Conservation (phyloP, 805 yeast genomes). For the Metschnikowia shivogae region DNA sequence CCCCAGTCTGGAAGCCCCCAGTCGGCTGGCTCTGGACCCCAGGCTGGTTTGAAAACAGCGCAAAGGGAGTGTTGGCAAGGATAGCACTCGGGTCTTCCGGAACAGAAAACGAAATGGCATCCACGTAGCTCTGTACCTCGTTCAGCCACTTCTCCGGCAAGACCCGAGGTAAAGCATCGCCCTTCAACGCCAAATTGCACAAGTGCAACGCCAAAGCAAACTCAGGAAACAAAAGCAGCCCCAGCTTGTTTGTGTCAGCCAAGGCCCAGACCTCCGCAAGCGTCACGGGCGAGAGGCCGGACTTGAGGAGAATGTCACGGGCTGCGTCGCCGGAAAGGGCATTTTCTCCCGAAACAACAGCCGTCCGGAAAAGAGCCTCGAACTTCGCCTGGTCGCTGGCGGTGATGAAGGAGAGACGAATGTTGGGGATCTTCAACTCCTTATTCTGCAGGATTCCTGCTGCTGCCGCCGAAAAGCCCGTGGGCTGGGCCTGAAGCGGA, state of each 20-base stretch:
- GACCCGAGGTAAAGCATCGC: slow-evolving; percentile 69
- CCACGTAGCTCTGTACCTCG: slow-evolving; percentile 87
- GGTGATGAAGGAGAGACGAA: slow-evolving; percentile 79
- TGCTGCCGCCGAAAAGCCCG: slow-evolving; percentile 41
- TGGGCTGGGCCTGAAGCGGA: slow-evolving; percentile 39
- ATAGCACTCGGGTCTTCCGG: slow-evolving; percentile 51
- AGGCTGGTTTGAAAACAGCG: slow-evolving; percentile 20
- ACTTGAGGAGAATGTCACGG: slow-evolving; percentile 71
- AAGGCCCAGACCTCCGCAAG: slow-evolving; percentile 87
- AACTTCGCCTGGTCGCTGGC: slow-evolving; percentile 82
- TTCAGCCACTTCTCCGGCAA: slow-evolving; percentile 71
- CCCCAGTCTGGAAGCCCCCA: slow-evolving; percentile 12
- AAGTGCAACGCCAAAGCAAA: slow-evolving; percentile 89
- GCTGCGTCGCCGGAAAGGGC: slow-evolving; percentile 71
- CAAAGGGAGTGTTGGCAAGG: slow-evolving; percentile 44
- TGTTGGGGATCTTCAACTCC: slow-evolving; percentile 63
- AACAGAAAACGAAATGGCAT: slow-evolving; percentile 75
- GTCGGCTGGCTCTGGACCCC: slow-evolving; percentile 11
- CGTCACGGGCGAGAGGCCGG: slow-evolving; percentile 69
- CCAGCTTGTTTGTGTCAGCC: slow-evolving; percentile 85
- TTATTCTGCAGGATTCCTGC: slow-evolving; percentile 49
- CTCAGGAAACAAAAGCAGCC: slow-evolving; percentile 85
- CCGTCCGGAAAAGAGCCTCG: slow-evolving; percentile 76
- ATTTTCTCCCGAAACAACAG: slow-evolving; percentile 67
- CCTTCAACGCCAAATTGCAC: slow-evolving; percentile 72